Conservation (phyloP, 2,329 filamentous ascomycete genomes). For the Fusarium brevicatenulatum region DNA sequence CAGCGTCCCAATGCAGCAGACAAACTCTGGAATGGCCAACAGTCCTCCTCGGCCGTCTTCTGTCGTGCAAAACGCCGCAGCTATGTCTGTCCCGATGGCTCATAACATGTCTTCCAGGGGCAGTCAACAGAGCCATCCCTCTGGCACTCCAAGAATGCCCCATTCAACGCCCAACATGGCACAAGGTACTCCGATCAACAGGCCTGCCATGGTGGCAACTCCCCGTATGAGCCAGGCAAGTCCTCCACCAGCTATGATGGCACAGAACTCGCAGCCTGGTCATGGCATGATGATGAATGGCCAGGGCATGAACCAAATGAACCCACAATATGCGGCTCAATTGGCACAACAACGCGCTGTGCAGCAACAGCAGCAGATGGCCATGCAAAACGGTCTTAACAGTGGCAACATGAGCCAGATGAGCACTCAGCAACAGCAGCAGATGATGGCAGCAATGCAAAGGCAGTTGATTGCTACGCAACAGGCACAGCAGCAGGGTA, state of each 20-base stretch:
- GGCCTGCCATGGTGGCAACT: slow-evolving; percentile 63
- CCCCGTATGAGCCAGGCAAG: slow-evolving; percentile 72
- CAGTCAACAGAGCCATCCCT: slow-evolving; percentile 73
- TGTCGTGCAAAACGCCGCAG: slow-evolving; percentile 67
- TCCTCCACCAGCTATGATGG: slow-evolving; percentile 69
- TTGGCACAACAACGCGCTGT: slow-evolving; percentile 59
- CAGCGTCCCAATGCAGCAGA: slow-evolving; percentile 71
- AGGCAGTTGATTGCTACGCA: slow-evolving; percentile 53
- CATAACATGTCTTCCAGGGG: slow-evolving; percentile 71
- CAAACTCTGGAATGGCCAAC: slow-evolving; percentile 73
- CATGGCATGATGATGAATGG: slow-evolving; percentile 63
- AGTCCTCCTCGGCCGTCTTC: slow-evolving; percentile 75
- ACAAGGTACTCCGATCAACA: slow-evolving; percentile 67
- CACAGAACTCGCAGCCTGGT: slow-evolving; percentile 65
- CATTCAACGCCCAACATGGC: slow-evolving; percentile 69
- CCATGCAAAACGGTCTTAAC: slow-evolving; percentile 52
- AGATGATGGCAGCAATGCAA: slow-evolving; percentile 52
- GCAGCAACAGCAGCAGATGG: slow-evolving; percentile 57
- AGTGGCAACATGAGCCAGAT: slow-evolving; percentile 52
- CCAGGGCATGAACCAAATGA: slow-evolving; percentile 54
- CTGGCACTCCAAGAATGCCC: slow-evolving; percentile 71
- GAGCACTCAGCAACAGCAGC: slow-evolving; percentile 53
- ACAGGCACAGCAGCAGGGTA: slow-evolving; percentile 50
- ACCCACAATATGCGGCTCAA: slow-evolving; percentile 55
- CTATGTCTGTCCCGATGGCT: slow-evolving; percentile 69